Percentiles rank a stretch among this genome's conserved stretches.
phyloP scores from a whole-genome alignment of 1,284 basidiomycete genomes.

The Salmacisia buchloeana region DNA sequence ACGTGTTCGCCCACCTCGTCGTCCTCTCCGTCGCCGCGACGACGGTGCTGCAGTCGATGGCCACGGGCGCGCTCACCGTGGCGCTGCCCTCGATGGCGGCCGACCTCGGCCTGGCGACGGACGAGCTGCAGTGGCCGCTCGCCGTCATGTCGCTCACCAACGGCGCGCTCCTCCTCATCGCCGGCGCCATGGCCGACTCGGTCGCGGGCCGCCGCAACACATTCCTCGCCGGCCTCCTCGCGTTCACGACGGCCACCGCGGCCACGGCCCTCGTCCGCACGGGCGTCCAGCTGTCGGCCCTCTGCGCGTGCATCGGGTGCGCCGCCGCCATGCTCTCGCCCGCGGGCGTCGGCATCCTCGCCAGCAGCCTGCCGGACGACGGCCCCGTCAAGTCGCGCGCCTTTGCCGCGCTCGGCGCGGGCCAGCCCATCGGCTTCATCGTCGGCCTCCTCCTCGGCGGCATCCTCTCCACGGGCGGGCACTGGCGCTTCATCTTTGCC shows the following conservation, averaged over 20 bases:
- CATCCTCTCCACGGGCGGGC: conserved; percentile 53
- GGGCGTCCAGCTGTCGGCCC: conserved; percentile 40
- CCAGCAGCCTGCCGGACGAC: conserved; percentile 38
- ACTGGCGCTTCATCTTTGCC: conserved; percentile 65
- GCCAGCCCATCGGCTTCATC: conserved; percentile 62
- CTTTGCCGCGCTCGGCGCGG: conserved; percentile 54
- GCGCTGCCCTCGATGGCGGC: conserved; percentile 62
- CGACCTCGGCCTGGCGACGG: conserved; percentile 56
- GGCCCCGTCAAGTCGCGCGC: conserved; percentile 44
- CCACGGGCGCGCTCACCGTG: conserved; percentile 56
- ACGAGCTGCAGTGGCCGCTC: conserved; percentile 64
- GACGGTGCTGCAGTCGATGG: conserved; percentile 46
- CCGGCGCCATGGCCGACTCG: conserved; percentile 54
- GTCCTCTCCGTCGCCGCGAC: conserved; percentile 28
- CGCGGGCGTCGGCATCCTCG: conserved; percentile 45
- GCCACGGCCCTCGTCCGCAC: conserved; percentile 43
- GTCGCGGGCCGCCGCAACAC: conserved; percentile 51
- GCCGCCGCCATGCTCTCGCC: conserved; percentile 26
- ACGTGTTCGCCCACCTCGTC: conserved; percentile 12
- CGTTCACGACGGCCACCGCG: conserved; percentile 44
- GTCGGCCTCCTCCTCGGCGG: conserved; percentile 67
- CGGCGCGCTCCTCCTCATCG: conserved; percentile 59
- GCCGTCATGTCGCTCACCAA: conserved; percentile 58
- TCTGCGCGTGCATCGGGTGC: conserved; percentile 40
- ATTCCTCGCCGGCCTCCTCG: conserved; percentile 54